These are phyloP conservation scores for Aspergillus bridgeri DNA, from an alignment of 495 filamentous ascomycete species.

Conservation along the genomic window DNA sequence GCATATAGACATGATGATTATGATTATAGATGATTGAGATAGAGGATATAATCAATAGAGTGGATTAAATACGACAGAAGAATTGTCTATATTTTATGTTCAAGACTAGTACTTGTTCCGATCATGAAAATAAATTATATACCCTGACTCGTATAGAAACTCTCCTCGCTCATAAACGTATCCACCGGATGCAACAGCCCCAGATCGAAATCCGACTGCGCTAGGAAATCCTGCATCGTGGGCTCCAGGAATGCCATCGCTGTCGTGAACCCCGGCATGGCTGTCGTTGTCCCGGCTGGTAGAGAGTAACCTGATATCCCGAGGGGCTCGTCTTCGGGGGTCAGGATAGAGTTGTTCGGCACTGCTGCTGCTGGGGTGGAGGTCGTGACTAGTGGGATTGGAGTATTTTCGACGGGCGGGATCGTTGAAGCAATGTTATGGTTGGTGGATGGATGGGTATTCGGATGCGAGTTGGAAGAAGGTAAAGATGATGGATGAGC, in stretches of 20 bases:
- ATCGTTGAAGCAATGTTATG: neutral
- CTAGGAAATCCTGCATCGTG: conserved; percentile 45
- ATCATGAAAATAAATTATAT: conserved; percentile 17
- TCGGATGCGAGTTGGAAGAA: neutral
- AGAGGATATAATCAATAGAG: neutral
- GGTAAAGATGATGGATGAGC: neutral
- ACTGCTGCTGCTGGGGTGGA: neutral
- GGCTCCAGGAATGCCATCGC: conserved; percentile 46
- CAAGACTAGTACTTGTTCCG: no score
- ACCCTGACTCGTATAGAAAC: conserved; percentile 37
- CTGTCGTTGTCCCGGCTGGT: neutral
- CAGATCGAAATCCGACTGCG: conserved; percentile 43
- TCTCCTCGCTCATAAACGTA: conserved; percentile 40
- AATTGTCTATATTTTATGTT: no score
- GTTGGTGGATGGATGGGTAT: neutral
- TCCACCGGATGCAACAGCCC: conserved; percentile 41
- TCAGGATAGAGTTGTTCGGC: neutral
- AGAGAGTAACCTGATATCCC: conserved; percentile 1
- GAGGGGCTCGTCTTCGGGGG: neutral
- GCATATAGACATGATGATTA: no score
- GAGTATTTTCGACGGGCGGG: neutral
- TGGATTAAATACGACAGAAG: neutral
- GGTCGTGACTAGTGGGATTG: neutral
- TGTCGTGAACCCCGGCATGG: conserved; percentile 34
- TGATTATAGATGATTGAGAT: neutral